phyloP scores from a whole-genome alignment of 306 rosid genomes.

The Begonia masoniana region DNA sequence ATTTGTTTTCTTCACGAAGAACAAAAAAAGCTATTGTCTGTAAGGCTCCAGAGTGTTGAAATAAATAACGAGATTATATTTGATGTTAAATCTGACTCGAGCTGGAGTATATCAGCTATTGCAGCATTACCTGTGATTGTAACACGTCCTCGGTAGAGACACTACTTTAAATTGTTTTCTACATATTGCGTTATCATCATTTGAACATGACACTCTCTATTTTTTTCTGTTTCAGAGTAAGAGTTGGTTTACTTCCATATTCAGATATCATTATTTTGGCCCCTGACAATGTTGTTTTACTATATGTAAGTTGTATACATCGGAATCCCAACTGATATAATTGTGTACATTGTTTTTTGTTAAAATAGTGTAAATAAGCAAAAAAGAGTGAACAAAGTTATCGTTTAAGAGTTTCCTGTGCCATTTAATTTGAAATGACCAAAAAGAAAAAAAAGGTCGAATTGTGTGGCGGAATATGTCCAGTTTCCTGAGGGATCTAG shows the following conservation, averaged over 20 bases:
- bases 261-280: slow-evolving; percentile 71
- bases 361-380: too few relatives aligned
- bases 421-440: too few relatives aligned
- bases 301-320: slow-evolving; percentile 53
- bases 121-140: slow-evolving; percentile 81
- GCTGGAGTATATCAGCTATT: slow-evolving; percentile 88
- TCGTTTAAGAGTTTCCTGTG: too few relatives aligned
- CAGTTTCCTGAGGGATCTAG: too few relatives aligned
- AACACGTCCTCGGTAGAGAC: slow-evolving; percentile 67
- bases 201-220: slow-evolving; percentile 15
- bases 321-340: not conserved
- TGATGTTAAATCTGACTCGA: slow-evolving; percentile 84
- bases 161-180: not conserved
- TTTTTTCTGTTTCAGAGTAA: slow-evolving; percentile 37
- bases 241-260: slow-evolving; percentile 63
- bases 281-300: slow-evolving; percentile 72
- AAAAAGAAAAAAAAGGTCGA: too few relatives aligned
- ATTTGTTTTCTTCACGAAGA: slow-evolving; percentile 92
- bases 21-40: slow-evolving; percentile 66
- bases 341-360: too few relatives aligned
- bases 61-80: slow-evolving; percentile 71
- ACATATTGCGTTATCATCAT: slow-evolving; percentile 6
- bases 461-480: too few relatives aligned
- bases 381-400: too few relatives aligned
- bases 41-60: slow-evolving; percentile 76